phyloP scores from a whole-genome alignment of 2,329 filamentous ascomycete species.

The Apiospora koreana region DNA sequence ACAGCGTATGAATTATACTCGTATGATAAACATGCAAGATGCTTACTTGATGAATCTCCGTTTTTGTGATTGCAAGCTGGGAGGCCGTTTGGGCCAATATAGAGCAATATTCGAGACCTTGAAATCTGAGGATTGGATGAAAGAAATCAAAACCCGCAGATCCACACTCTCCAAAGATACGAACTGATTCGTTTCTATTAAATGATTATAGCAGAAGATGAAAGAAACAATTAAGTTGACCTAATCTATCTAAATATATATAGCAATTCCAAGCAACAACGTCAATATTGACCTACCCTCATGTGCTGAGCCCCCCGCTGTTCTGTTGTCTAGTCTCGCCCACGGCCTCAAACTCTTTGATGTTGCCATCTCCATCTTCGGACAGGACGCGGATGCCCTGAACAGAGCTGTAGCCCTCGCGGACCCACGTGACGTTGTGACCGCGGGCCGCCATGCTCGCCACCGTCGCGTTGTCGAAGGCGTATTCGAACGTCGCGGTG shows the following conservation, averaged over 20 bases:
- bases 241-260: background rate
- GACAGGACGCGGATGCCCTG: slow-evolving; percentile 64
- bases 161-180: background rate
- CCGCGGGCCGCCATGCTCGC: slow-evolving; percentile 63
- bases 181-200: background rate
- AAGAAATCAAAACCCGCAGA: background rate
- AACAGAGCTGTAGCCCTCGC: slow-evolving; percentile 64
- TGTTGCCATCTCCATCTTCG: slow-evolving; percentile 38
- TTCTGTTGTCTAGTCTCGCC: slow-evolving; percentile 74
- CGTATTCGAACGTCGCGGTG: slow-evolving; percentile 65
- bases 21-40: background rate
- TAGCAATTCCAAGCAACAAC: background rate
- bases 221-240: background rate
- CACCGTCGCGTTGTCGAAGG: slow-evolving; percentile 65
- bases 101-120: too few relatives aligned
- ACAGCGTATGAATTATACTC: background rate
- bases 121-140: too few relatives aligned
- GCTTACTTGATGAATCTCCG: background rate
- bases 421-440: slow-evolving; percentile 72
- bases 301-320: slow-evolving; percentile 62
- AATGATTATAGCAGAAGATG: background rate
- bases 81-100: too few relatives aligned
- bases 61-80: background rate
- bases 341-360: slow-evolving; percentile 68
- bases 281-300: slow-evolving; percentile 16